Base-by-base conservation (phyloP, 1,139 yeast species). In the Blastobotrys serpentis region DNA sequence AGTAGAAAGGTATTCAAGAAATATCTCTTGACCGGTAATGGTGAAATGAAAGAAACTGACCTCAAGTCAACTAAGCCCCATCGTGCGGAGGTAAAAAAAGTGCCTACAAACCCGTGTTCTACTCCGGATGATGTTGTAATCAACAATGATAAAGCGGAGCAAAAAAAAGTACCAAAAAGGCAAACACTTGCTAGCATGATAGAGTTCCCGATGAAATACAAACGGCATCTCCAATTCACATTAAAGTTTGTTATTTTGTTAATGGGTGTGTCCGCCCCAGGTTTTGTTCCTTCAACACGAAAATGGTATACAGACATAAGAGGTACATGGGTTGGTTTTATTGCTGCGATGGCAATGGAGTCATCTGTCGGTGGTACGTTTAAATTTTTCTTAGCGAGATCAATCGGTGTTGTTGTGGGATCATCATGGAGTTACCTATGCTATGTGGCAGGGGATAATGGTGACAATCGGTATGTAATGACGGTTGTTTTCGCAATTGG, bases 261-360 rank as follows among this genome's bases (percentile, higher is more conserved):
- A 33, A 72, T 75, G 69, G 54, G 74, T 1, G 70, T 75, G 0
- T 70, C 78, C 0, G 75, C 75, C 51, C 80, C 80, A 0, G 76
- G 74, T 69, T 76, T 73, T 55, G 63, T 72, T 13, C 75, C 77
- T 0, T 66, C 67, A 37, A 57, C 72, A 43, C 65, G 79, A 45
- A 58, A 62, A 11, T 76, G 80, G 80, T 76, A 74, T 52, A 62
- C 61, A 7, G 66, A 69, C 26, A 65, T 72, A 26, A 67, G 75
- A 50, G 81, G 80, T 40, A 63, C 75, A 1, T 76, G 81, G 81
- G 70, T 75, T 8, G 80, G 79, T 21, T 76, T 76, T 63, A 77
- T 75, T 5, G 76, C 78, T 48, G 72, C 74, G 42, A 57, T 76
- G 42, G 75, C 75, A 16, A 51, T 75, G 18, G 81, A 76, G 52